These are phyloP conservation scores for Vigna reflexopilosa DNA, from an alignment of 306 rosid species.

Conservation along the genomic window DNA sequence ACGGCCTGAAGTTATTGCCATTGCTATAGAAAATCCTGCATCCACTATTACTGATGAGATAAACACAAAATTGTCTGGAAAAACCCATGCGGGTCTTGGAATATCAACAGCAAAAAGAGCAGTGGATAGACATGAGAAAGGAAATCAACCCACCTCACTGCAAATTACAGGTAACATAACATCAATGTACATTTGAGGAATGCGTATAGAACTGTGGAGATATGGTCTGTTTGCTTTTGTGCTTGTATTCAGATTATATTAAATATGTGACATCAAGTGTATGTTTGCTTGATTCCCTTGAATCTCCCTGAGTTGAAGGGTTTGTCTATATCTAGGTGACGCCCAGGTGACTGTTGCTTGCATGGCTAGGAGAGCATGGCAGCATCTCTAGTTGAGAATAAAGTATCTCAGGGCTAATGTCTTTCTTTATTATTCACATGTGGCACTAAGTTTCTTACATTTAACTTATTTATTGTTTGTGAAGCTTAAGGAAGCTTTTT, in stretches of 20 bases:
- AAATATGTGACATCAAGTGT: neutral
- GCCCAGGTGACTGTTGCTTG: neutral
- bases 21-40: conserved; percentile 18
- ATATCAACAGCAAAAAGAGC: neutral
- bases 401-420: neutral
- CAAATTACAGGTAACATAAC: conserved; percentile 12
- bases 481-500: neutral
- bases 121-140: neutral
- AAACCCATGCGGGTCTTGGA: neutral
- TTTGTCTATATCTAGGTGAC: neutral
- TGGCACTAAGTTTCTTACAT: neutral
- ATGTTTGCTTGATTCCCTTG: neutral
- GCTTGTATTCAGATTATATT: neutral
- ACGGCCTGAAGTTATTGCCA: conserved; percentile 24
- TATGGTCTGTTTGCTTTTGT: neutral
- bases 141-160: neutral
- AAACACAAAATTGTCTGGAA: conserved; percentile 6
- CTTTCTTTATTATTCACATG: neutral
- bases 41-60: neutral
- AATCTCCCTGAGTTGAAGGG: neutral
- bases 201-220: neutral
- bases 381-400: neutral
- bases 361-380: conserved; percentile 7
- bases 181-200: neutral
- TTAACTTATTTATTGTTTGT: neutral